A percentile compares a stretch with the other conserved stretches of the same genome.
phyloP scores from a whole-genome alignment of 2,329 filamentous ascomycete species.

The Talaromyces albobiverticillius region DNA sequence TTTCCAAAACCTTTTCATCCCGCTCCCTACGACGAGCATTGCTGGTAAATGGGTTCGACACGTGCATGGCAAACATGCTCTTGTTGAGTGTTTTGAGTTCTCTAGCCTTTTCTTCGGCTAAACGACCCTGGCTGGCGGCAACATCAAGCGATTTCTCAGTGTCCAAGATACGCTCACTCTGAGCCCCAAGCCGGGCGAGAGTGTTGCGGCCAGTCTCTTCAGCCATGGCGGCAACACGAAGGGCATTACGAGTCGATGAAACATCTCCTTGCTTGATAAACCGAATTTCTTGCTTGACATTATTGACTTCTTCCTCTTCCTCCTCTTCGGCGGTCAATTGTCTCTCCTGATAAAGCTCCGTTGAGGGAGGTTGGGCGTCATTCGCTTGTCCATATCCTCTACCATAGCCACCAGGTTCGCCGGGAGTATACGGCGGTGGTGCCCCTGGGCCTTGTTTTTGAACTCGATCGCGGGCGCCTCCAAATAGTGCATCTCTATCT shows the following conservation, averaged over 20 bases:
- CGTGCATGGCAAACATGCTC: slow-evolving; percentile 86
- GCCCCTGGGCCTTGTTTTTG: slow-evolving; percentile 42
- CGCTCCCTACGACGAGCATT: slow-evolving; percentile 61
- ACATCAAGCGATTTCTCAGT: slow-evolving; percentile 80
- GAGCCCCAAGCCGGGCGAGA: slow-evolving; percentile 68
- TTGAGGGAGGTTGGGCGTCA: slow-evolving; percentile 22
- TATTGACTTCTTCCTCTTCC: slow-evolving; percentile 68
- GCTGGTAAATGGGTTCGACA: slow-evolving; percentile 73
- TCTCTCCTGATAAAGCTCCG: slow-evolving; percentile 60
- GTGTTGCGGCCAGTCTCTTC: slow-evolving; percentile 71
- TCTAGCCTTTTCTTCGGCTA: slow-evolving; percentile 74
- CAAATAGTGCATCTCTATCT: slow-evolving; percentile 58
- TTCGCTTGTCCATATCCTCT: slow-evolving; percentile 24
- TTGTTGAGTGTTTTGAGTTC: slow-evolving; percentile 83
- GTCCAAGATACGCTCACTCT: slow-evolving; percentile 78
- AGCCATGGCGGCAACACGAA: slow-evolving; percentile 65
- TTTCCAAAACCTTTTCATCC: slow-evolving; percentile 67
- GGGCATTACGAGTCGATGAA: slow-evolving; percentile 66
- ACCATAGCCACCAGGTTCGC: slow-evolving; percentile 27
- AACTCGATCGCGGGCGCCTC: slow-evolving; percentile 51
- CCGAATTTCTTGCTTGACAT: slow-evolving; percentile 70
- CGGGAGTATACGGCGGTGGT: slow-evolving; percentile 33
- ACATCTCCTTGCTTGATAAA: slow-evolving; percentile 77
- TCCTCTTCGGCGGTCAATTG: slow-evolving; percentile 81
- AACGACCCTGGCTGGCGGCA: slow-evolving; percentile 69